Evolutionary conservation across 1,284 basidiomycete species (phyloP).

Genomic region (Austroboletus novae-zelandiae): DNA sequence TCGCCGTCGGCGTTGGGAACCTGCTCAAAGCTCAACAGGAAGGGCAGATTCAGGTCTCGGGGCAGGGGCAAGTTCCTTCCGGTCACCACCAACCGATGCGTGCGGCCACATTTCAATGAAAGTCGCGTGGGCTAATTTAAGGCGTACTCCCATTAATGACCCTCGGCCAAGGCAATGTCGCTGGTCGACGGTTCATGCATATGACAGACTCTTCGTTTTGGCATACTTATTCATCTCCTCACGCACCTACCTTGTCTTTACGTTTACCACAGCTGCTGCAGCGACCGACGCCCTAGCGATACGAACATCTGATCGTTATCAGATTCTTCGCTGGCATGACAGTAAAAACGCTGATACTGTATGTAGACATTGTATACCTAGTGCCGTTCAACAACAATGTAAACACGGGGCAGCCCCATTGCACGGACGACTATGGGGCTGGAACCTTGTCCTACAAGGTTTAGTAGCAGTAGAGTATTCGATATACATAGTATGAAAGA

Average conservation of each 20-base stretch:
- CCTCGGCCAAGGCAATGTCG: slow-evolving; percentile 14
- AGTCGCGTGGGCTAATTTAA: not conserved
- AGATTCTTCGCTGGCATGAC: slow-evolving; percentile 7
- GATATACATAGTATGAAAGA: slow-evolving; percentile 10
- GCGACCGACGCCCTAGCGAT: not conserved
- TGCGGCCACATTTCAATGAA: slow-evolving; percentile 32
- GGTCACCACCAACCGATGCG: slow-evolving; percentile 29
- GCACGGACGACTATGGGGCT: slow-evolving; percentile 13
- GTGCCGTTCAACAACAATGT: slow-evolving; percentile 27
- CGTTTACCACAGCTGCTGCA: slow-evolving; percentile 4
- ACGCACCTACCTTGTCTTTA: slow-evolving; percentile 6
- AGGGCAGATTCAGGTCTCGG: slow-evolving; percentile 32
- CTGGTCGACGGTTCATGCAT: slow-evolving; percentile 21
- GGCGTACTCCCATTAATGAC: not conserved
- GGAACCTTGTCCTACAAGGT: slow-evolving; percentile 26
- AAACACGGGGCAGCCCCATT: slow-evolving; percentile 27
- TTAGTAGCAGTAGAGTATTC: slow-evolving; percentile 13
- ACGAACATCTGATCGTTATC: slow-evolving; percentile 11
- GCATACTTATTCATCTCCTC: slow-evolving; percentile 22
- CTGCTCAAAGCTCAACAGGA: slow-evolving; percentile 45
- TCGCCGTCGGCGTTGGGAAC: slow-evolving; percentile 68
- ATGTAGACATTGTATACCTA: slow-evolving; percentile 25
- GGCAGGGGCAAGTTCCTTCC: slow-evolving; percentile 17
- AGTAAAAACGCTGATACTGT: slow-evolving; percentile 14
- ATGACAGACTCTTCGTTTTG: slow-evolving; percentile 18